These are phyloP conservation scores for Cladosporium sp. DNA, from an alignment of 2,329 filamentous ascomycete genomes.

Conservation along the genomic window DNA sequence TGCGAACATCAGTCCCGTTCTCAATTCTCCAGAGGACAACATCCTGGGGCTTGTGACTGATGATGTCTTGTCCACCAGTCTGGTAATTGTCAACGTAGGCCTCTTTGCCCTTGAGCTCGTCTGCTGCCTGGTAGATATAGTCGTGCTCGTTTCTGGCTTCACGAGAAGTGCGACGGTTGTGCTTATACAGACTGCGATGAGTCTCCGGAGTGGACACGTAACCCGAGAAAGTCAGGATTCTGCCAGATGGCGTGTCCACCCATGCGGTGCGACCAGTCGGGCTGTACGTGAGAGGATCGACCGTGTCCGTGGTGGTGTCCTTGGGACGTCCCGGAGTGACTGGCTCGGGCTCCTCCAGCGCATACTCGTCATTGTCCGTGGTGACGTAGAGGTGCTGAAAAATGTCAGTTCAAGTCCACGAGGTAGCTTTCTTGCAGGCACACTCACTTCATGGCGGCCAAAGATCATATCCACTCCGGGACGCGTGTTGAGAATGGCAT, in stretches of 20 bases:
- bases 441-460: not conserved
- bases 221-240: not conserved
- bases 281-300: not conserved
- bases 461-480: not conserved
- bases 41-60: slow-evolving; percentile 30
- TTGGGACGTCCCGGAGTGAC: not conserved
- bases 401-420: not conserved
- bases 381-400: not conserved
- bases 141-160: too few species aligned
- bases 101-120: too few species aligned
- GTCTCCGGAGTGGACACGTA: not conserved
- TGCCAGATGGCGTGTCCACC: not conserved
- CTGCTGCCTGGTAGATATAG: too few species aligned
- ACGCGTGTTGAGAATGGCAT: not conserved
- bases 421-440: too few species aligned
- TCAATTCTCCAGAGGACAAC: slow-evolving; percentile 36
- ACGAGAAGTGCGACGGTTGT: too few species aligned
- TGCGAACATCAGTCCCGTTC: slow-evolving; percentile 46
- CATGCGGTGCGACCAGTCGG: slow-evolving; percentile 4
- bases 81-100: too few species aligned
- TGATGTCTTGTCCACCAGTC: too few species aligned
- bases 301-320: too few species aligned
- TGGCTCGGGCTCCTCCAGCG: not conserved
- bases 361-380: not conserved
- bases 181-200: too few species aligned